Base-by-base conservation (phyloP, 2,329 filamentous ascomycete species). In the Aspergillus fructus region DNA sequence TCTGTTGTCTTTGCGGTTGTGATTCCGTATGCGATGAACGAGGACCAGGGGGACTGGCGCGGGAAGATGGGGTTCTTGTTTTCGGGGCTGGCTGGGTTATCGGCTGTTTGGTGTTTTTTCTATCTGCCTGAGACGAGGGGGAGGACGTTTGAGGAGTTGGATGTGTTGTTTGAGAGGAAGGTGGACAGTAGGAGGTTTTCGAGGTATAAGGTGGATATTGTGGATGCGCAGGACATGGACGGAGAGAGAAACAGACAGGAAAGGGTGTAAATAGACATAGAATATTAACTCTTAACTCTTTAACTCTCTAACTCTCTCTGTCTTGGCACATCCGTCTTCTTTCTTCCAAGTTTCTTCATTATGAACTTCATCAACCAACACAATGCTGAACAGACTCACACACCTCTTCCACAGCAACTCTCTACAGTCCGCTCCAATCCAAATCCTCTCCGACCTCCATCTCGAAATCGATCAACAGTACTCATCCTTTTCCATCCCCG, bases 11-110 rank as follows among this genome's bases (percentile, higher is more conserved):
- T 73, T 23, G 67, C 71, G 1, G 67, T 74, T 5, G 64, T 68
- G 2, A 73, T 74, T 11, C 71, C 71, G 12, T 74, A 72, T 40
- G 65, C 67, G 12, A 72, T 76, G 67, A 73, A 73, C 45, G 62
- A 66, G 6, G 65, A 70, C 30, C 59, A 71, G 42, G 66, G 62
- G 9, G 62, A 73, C 53, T 64, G 69, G 63, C 53, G 64, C 2
- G 72, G 70, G 19, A 74, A 73, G 46, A 64, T 68, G 4, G 72
- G 71, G 0, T 74, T 75, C 37, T 45, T 75, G 7, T 75, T 70
- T 15, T 63, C 66, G 1, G 71, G 66, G 1, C 55, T 63, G 3
- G 65, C 62, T 7, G 49, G 61, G 2, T 11, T 72, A 3, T 68
- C 65, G 37, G 56, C 65, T 3, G 42, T 71, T 0, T 76, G 67